phyloP scores from a whole-genome alignment of 2,329 filamentous ascomycete genomes.

The Ceratocystis albifundus region DNA sequence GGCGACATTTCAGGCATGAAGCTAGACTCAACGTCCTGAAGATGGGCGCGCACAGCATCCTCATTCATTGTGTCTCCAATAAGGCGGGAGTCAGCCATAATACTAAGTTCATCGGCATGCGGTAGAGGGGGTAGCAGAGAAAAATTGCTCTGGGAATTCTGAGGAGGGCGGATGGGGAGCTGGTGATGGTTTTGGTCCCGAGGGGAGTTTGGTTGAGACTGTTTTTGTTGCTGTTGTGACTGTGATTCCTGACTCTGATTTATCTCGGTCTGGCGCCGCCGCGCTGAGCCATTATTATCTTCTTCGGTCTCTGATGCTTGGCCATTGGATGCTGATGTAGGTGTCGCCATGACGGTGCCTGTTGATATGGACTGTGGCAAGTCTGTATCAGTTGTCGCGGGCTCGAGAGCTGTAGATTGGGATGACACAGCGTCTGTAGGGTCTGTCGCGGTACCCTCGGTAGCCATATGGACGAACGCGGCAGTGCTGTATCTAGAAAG shows the following conservation, averaged over 20 bases:
- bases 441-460: not conserved
- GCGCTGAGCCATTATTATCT: not conserved
- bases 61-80: slow-evolving; percentile 42
- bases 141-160: slow-evolving; percentile 13
- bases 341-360: not conserved
- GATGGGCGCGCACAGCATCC: slow-evolving; percentile 43
- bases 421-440: not conserved
- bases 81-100: slow-evolving; percentile 27
- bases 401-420: not conserved
- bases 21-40: slow-evolving; percentile 55
- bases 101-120: slow-evolving; percentile 23
- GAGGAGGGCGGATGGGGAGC: slow-evolving; percentile 11
- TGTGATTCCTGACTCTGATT: not conserved
- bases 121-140: slow-evolving; percentile 18
- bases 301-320: not conserved
- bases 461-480: not conserved
- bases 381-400: not conserved
- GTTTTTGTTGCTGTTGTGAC: slow-evolving; percentile 1
- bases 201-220: not conserved
- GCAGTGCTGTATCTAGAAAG: not conserved
- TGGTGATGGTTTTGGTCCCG: not conserved
- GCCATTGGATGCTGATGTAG: not conserved
- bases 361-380: not conserved
- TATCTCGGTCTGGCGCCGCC: slow-evolving; percentile 4
- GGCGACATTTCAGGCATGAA: slow-evolving; percentile 50